phyloP scores from a whole-genome alignment of 2,329 filamentous ascomycete genomes.

The Stylonectria norvegica region DNA sequence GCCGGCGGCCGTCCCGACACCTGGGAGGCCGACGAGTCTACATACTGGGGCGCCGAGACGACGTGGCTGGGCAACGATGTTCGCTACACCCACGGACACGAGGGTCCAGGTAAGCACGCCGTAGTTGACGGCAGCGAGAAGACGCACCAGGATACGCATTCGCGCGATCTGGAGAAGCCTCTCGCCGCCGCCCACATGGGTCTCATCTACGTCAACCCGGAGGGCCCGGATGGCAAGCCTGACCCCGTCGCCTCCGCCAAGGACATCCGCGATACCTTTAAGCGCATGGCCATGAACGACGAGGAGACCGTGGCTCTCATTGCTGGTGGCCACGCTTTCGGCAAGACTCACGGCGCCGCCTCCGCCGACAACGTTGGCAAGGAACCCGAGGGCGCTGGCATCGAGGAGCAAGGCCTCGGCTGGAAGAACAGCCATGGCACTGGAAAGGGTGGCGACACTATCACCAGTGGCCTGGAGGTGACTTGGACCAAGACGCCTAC shows the following conservation, averaged over 20 bases:
- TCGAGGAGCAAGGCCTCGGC: slow-evolving; percentile 68
- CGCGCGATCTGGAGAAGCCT: slow-evolving; percentile 63
- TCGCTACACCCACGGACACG: slow-evolving; percentile 54
- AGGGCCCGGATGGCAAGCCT: slow-evolving; percentile 69
- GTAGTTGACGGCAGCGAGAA: background rate
- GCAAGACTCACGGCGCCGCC: slow-evolving; percentile 68
- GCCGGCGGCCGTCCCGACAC: slow-evolving; percentile 68
- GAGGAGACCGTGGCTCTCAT: slow-evolving; percentile 77
- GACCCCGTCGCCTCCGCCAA: slow-evolving; percentile 64
- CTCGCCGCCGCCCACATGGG: slow-evolving; percentile 68
- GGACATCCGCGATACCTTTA: slow-evolving; percentile 72
- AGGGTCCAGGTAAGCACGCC: background rate
- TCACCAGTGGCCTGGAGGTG: slow-evolving; percentile 74
- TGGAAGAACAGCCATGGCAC: slow-evolving; percentile 63
- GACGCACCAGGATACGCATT: slow-evolving; percentile 45
- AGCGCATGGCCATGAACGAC: slow-evolving; percentile 79
- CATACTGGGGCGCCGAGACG: slow-evolving; percentile 72
- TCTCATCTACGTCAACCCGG: slow-evolving; percentile 78
- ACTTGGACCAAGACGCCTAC: slow-evolving; percentile 71
- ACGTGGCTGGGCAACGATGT: slow-evolving; percentile 67
- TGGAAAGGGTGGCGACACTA: slow-evolving; percentile 69
- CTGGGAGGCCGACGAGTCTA: slow-evolving; percentile 70
- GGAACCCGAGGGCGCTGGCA: slow-evolving; percentile 62
- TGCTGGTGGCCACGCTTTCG: slow-evolving; percentile 74
- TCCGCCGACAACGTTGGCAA: slow-evolving; percentile 52